Evolutionary conservation across 352 stramenopile species (phyloP), one percentile per base, ranked within the genome.

Genomic region (Pythium grandisporangium): DNA sequence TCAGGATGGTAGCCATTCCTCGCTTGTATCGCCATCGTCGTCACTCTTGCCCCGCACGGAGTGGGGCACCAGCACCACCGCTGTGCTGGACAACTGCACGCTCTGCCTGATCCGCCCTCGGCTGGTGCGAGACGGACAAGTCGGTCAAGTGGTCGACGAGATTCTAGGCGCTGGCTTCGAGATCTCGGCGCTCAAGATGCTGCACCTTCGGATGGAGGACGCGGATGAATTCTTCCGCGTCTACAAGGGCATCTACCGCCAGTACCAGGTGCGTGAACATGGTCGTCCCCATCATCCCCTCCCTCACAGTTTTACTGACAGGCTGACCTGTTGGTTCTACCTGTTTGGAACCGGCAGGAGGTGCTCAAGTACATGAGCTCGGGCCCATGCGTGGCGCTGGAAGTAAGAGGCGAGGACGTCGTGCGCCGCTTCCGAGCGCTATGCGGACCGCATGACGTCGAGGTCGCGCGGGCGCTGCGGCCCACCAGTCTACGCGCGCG

Each of bases 221-320:
- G 85, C 83, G 0, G 67, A 92, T 30, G 87, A 97, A 45, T 96
- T 98, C 43, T 74, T 97, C 23, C 77, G 91, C 38, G 82, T 97
- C 17, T 88, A 88, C 64, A 87, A 83, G 38, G 72, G 70, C 32
- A 58, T 86, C 29, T 61, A 70, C 24, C 67, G 68, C 16, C 70
- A 85, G 36, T 88, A 91, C 37, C 71, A 88, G 24, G 69, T 85
- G 7, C 13, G 55, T 37, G 58, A n/a, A n/a, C n/a, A n/a, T n/a
- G n/a, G n/a, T n/a, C n/a, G n/a, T n/a, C n/a, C n/a, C n/a, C n/a
- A n/a, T n/a, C n/a, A n/a, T n/a, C n/a, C n/a, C n/a, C n/a, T n/a
- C n/a, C n/a, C n/a, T n/a, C n/a, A n/a, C n/a, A n/a, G n/a, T n/a
- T n/a, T n/a, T n/a, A n/a, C n/a, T n/a, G n/a, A n/a, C n/a, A n/a